A percentile compares a stretch with the other conserved stretches of the same genome.
Conservation (phyloP, 108 stramenopile genomes). For the Cyclotella cryptica region DNA sequence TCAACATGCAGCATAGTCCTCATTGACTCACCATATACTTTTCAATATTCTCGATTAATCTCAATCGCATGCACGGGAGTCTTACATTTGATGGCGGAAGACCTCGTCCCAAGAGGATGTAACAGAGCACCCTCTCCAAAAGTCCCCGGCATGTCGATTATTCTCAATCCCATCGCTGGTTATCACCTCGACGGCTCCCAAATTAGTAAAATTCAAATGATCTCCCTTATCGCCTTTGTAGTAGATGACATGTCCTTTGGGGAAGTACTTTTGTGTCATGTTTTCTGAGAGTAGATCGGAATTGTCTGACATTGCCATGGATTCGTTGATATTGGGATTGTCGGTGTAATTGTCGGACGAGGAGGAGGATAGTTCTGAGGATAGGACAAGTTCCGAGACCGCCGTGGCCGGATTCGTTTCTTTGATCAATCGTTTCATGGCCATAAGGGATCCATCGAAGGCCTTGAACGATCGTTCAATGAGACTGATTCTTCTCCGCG, state of each 20-base stretch:
- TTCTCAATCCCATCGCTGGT: conserved; percentile 71
- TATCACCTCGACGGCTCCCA: conserved; percentile 74
- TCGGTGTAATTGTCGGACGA: neutral
- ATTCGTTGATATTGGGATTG: neutral
- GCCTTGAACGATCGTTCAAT: conserved; percentile 77
- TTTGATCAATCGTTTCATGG: conserved; percentile 15
- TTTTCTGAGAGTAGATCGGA: conserved; percentile 74
- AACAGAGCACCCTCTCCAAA: conserved; percentile 87
- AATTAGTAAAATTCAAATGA: conserved; percentile 84
- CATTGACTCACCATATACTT: conserved; percentile 60
- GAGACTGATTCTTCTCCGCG: conserved; percentile 65
- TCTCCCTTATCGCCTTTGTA: conserved; percentile 69
- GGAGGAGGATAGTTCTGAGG: neutral
- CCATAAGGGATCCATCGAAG: conserved; percentile 54
- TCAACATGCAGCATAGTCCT: too few species aligned
- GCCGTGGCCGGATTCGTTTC: neutral
- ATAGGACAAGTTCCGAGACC: neutral
- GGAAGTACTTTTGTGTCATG: conserved; percentile 83
- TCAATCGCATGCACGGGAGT: conserved; percentile 88
- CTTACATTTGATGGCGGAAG: conserved; percentile 73
- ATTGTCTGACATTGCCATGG: conserved; percentile 73
- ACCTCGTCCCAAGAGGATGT: conserved; percentile 64
- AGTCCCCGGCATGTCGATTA: conserved; percentile 66
- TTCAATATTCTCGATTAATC: conserved; percentile 87
- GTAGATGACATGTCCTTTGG: conserved; percentile 77